Percentiles rank a stretch among this genome's conserved stretches.
Evolutionary conservation across 139 green algal genomes (phyloP).

Genomic region (Picochlorum sp.): DNA sequence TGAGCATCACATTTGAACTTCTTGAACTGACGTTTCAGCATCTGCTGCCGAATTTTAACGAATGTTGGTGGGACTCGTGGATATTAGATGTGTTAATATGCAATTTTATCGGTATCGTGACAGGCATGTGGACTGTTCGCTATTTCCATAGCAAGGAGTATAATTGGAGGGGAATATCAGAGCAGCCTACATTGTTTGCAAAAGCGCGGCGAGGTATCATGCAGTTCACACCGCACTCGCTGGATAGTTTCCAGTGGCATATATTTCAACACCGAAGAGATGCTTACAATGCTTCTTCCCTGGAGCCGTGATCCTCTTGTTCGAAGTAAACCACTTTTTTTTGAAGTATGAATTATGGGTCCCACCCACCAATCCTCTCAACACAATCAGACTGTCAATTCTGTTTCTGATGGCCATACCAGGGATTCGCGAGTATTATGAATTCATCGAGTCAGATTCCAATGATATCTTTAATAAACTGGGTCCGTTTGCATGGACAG

Average conservation of each 20-base stretch:
- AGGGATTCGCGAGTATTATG: conserved; percentile 67
- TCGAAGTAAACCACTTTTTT: conserved; percentile 90
- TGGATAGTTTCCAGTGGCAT: conserved; percentile 57
- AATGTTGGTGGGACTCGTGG: conserved; percentile 95
- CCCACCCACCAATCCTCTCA: conserved; percentile 70
- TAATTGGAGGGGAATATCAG: conserved; percentile 55
- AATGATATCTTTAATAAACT: conserved; percentile 54
- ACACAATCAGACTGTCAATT: conserved; percentile 61
- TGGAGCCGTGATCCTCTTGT: conserved; percentile 16
- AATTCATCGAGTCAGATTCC: conserved; percentile 59
- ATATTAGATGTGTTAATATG: conserved; percentile 80
- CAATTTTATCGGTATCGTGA: conserved; percentile 66
- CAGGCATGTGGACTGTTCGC: conserved; percentile 56
- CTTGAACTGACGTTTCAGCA: conserved; percentile 67
- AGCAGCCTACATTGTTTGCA: conserved; percentile 44
- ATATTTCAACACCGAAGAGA: conserved; percentile 42
- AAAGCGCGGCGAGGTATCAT: conserved; percentile 47
- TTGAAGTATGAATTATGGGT: conserved; percentile 89
- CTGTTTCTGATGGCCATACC: conserved; percentile 51
- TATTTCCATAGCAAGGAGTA: conserved; percentile 52
- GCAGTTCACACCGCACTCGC: conserved; percentile 75
- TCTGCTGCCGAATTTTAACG: conserved; percentile 93
- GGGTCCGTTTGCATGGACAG: conserved; percentile 76
- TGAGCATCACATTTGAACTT: conserved; percentile 51
- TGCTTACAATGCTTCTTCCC: conserved; percentile 39